phyloP scores from a whole-genome alignment of 768 basidiomycete species.

The Phaeotremella fagi region DNA sequence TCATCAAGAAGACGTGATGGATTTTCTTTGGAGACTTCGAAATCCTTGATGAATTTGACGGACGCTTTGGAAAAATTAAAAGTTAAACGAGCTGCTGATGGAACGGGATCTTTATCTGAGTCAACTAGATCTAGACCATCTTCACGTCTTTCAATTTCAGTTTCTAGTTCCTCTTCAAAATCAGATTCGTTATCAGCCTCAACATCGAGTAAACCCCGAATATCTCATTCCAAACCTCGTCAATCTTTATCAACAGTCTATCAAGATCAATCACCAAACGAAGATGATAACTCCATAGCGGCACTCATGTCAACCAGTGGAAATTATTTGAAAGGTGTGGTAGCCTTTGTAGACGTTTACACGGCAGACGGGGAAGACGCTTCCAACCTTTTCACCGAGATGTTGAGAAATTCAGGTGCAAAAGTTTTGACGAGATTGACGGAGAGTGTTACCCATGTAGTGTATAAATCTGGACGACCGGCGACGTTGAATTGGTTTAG shows the following conservation, averaged over 20 bases:
- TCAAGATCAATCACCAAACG: neutral
- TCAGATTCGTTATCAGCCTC: neutral
- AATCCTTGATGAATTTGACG: slow-evolving; percentile 24
- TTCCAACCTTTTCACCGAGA: slow-evolving; percentile 40
- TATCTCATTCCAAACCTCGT: neutral
- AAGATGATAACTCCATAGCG: slow-evolving; percentile 25
- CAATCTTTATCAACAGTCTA: neutral
- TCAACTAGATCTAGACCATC: neutral
- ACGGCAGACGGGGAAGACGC: slow-evolving; percentile 48
- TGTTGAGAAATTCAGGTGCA: slow-evolving; percentile 44
- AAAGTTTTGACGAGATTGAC: slow-evolving; percentile 43
- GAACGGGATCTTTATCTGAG: neutral
- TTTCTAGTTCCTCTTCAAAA: neutral
- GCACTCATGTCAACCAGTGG: slow-evolving; percentile 28
- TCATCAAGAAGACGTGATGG: slow-evolving; percentile 23
- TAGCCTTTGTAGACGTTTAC: slow-evolving; percentile 48
- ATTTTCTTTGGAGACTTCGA: slow-evolving; percentile 21
- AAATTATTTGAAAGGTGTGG: slow-evolving; percentile 42
- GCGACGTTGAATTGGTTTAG: slow-evolving; percentile 46
- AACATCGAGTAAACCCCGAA: neutral
- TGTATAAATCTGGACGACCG: slow-evolving; percentile 47
- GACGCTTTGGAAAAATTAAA: slow-evolving; percentile 36
- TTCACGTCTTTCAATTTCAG: slow-evolving; percentile 1
- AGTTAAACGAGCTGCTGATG: slow-evolving; percentile 13
- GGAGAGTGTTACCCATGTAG: slow-evolving; percentile 46